Conservation (phyloP, 2,329 filamentous ascomycete species). For the Hymenoscyphus occultus region DNA sequence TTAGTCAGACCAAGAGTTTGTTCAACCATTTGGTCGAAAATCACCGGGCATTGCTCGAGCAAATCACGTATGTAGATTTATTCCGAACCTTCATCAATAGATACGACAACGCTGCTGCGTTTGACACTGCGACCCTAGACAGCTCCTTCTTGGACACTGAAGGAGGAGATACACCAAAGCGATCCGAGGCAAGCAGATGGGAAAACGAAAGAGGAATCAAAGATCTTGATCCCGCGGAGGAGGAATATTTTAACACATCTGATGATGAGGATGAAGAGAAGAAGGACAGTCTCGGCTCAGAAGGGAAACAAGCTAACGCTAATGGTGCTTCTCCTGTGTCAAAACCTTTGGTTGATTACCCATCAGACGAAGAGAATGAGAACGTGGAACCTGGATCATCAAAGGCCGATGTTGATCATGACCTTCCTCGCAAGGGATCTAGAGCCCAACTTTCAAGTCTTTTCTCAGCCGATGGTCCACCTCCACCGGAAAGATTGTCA, state of each 20-base stretch:
- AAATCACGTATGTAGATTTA: constrained; percentile 78
- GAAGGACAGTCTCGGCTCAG: constrained; percentile 36
- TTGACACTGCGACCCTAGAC: constrained; percentile 57
- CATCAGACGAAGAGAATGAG: constrained; percentile 83
- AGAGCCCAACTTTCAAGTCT: constrained; percentile 18
- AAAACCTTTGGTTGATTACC: constrained; percentile 85
- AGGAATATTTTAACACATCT: constrained; percentile 89
- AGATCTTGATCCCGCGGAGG: constrained; percentile 80
- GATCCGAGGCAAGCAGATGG: constrained; percentile 51
- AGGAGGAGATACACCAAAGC: constrained; percentile 47
- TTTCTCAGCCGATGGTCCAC: constrained; percentile 34
- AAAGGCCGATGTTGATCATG: constrained; percentile 21
- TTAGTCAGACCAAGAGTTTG: constrained; percentile 76
- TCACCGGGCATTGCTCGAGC: constrained; percentile 72
- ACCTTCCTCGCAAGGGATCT: constrained; percentile 20
- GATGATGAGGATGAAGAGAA: constrained; percentile 76
- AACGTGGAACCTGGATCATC: constrained; percentile 51
- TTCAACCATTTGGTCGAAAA: constrained; percentile 81
- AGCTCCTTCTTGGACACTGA: constrained; percentile 69
- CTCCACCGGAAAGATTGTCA: constrained; percentile 72
- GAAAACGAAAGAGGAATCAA: constrained; percentile 66
- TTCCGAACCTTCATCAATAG: constrained; percentile 73
- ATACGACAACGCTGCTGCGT: constrained; percentile 76
- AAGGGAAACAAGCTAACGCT: constrained; percentile 37
- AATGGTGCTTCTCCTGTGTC: constrained; percentile 63